These are phyloP conservation scores for Saprolegnia parasitica DNA, from an alignment of 352 stramenopile species.

Conservation along the genomic window DNA sequence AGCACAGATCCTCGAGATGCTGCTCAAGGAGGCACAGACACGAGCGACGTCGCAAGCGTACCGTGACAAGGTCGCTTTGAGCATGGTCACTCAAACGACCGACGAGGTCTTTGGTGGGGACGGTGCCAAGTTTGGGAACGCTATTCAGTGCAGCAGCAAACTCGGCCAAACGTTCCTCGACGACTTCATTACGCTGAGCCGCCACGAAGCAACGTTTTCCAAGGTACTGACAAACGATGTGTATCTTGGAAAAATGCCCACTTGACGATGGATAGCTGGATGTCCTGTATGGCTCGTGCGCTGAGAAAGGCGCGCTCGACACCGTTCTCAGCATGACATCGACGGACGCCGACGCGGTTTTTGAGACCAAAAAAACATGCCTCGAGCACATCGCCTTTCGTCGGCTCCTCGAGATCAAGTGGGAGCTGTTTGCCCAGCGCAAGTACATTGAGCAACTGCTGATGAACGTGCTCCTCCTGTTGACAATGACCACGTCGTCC, in stretches of 20 bases:
- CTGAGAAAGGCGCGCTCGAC: not conserved
- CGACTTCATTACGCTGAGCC: not conserved
- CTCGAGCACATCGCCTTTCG: conserved; percentile 4
- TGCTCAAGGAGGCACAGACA: not conserved
- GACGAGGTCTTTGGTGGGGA: not conserved
- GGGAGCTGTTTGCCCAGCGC: conserved; percentile 15
- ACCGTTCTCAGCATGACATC: not conserved
- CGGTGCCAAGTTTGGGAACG: not conserved
- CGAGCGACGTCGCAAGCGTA: not conserved
- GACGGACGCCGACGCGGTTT: not conserved
- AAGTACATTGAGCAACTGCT: conserved; percentile 21
- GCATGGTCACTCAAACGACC: not conserved
- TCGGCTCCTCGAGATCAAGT: conserved; percentile 14
- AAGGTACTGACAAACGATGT: not conserved
- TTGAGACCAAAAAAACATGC: not conserved
- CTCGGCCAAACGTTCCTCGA: not conserved
- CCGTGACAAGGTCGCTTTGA: not conserved
- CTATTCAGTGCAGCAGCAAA: not conserved
- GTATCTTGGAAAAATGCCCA: not conserved
- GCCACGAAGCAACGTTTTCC: not conserved
- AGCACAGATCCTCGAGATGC: not conserved
- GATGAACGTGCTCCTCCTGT: conserved; percentile 1
- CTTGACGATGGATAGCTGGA: conserved; percentile 1
- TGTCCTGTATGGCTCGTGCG: not conserved
- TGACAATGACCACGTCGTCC: conserved; percentile 1